phyloP scores from a whole-genome alignment of 2,329 filamentous ascomycete genomes.

The Stromatinia cepivora region DNA sequence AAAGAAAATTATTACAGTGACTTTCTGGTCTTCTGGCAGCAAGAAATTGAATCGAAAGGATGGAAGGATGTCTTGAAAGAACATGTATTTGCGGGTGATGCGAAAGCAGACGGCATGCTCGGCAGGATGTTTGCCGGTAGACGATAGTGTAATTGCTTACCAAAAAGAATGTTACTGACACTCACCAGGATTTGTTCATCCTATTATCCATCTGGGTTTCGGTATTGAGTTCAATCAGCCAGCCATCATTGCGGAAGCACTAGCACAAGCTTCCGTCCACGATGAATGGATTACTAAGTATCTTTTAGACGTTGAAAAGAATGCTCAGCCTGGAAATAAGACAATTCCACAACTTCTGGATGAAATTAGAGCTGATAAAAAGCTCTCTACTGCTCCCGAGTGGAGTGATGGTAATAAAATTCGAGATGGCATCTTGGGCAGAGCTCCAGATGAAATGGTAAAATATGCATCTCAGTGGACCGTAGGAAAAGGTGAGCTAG shows the following conservation, averaged over 20 bases:
- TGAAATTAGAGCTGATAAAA: constrained; percentile 56
- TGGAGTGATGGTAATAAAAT: constrained; percentile 63
- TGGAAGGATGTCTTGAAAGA: constrained; percentile 63
- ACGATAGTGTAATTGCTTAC: constrained; percentile 25
- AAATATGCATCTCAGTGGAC: constrained; percentile 58
- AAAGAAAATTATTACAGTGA: constrained; percentile 66
- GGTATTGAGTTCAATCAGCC: constrained; percentile 81
- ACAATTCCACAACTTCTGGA: constrained; percentile 61
- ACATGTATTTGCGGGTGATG: constrained; percentile 67
- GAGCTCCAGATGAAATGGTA: constrained; percentile 64
- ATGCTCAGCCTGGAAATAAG: constrained; percentile 44
- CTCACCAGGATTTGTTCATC: constrained; percentile 65
- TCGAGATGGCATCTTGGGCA: constrained; percentile 64
- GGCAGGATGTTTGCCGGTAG: constrained; percentile 64
- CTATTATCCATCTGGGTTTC: constrained; percentile 82
- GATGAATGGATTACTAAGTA: constrained; percentile 53
- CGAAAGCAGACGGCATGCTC: constrained; percentile 67
- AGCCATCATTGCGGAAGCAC: constrained; percentile 74
- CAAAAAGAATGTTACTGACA: background rate
- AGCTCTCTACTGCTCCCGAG: constrained; percentile 54
- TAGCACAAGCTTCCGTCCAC: constrained; percentile 77
- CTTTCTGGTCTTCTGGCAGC: constrained; percentile 75
- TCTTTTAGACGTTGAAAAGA: constrained; percentile 55
- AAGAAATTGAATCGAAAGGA: constrained; percentile 64
- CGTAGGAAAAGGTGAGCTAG: constrained; percentile 52